These are phyloP conservation scores for Alloteropsis semialata DNA, from an alignment of 176 grass and related monocot species.

Conservation along the genomic window DNA sequence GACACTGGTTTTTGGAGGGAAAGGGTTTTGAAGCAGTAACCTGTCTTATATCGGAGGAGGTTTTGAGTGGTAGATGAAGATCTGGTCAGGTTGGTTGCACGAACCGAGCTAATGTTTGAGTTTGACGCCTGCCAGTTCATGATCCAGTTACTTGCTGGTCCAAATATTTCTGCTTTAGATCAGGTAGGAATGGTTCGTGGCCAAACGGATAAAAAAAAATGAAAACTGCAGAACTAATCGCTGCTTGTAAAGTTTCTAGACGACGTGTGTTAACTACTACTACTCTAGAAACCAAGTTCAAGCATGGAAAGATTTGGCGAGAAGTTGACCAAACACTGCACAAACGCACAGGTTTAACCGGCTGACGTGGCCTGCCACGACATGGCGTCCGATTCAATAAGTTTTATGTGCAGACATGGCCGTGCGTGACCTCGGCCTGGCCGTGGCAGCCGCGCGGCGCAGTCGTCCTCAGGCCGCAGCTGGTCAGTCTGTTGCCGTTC, in stretches of 20 bases:
- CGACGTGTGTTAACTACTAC: too few relatives aligned
- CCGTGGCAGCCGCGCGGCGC: slow-evolving; percentile 4
- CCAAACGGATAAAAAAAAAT: neutral
- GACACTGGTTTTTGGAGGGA: neutral
- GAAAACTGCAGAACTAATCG: neutral
- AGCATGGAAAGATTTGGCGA: neutral
- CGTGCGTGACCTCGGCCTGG: slow-evolving; percentile 11
- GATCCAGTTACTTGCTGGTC: neutral
- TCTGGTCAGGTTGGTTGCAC: slow-evolving; percentile 31
- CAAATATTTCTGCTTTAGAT: neutral
- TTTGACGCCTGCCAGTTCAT: neutral
- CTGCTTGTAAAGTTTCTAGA: neutral
- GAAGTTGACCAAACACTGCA: slow-evolving; percentile 28
- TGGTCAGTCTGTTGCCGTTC: slow-evolving; percentile 63
- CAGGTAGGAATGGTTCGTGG: slow-evolving; percentile 10
- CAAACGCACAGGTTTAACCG: neutral
- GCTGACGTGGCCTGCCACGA: neutral
- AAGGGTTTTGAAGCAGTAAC: neutral
- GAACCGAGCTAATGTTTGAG: slow-evolving; percentile 5
- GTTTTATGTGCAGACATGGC: too few relatives aligned
- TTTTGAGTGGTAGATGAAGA: slow-evolving; percentile 12
- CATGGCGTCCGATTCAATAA: neutral
- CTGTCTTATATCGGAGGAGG: neutral
- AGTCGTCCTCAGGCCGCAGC: slow-evolving; percentile 30
- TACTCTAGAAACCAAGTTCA: neutral